Base-by-base conservation (phyloP, 202 grass and related monocot genomes). In the Brachypodium distachyon region DNA sequence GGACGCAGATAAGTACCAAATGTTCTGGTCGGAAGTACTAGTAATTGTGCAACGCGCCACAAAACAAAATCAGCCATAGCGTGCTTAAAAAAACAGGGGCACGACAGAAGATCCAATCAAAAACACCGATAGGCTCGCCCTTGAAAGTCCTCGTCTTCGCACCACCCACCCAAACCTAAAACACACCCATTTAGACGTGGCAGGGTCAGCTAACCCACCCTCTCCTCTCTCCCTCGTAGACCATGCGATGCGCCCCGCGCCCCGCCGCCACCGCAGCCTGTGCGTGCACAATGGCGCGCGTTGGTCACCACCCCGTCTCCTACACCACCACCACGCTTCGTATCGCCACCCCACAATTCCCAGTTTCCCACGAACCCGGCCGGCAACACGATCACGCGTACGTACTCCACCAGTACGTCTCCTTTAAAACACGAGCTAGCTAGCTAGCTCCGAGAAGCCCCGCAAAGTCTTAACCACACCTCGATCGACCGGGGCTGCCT, bases 141-240 rank as follows among this genome's bases (percentile, higher is more conserved):
- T 9, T 36, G 16, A 22, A 56, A 34, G n/a, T 22, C 62, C 14
- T 73, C 58, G 1, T 67, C 47, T 69, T 74, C 69, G 62, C 80
- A 26, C 72, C 74, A 89, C 83, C 90, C 77, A 87, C 87, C 79
- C 72, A 82, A 84, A 90, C 84, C 90, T 83, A 92, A 85, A 81
- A 23, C 50, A 3, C 81, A 78, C 81, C 67, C 25, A n/a, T 78
- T n/a, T 77, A 46, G 79, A 92, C 82, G 82, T 83, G 83, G 59
- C 81, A 74, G n/a, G n/a, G 70, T 73, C 48, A 89, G 90, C 83
- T 84, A 89, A 86, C 75, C 87, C 87, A 90, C 75, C 79, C 76
- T 70, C 81, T 46, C 46, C 39, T 2, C 25, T 9, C 49, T 17
- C 5, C n/a, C 49, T 1, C 47, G 60, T 26, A 76, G 65, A 38